Evolutionary conservation across 345 rosid species (phyloP), one percentile per base, ranked within the genome.

Genomic region (Euphorbia pulcherrima): DNA sequence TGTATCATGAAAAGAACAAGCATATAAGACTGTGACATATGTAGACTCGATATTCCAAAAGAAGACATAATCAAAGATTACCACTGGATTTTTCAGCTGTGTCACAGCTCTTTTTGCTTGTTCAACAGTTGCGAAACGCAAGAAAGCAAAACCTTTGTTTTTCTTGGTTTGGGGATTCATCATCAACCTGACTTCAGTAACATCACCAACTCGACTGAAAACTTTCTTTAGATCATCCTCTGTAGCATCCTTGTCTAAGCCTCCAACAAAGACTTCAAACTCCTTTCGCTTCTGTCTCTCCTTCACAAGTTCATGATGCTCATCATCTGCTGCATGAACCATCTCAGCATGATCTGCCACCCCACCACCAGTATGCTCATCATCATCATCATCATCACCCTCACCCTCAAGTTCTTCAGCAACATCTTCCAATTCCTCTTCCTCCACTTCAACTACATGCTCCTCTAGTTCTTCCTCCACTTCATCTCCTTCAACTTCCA

Each of bases 261-360:
- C 92, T 50, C 97, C 97, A 75, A 94, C 97, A 83, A 94, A 94
- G 48, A 94, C 86, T 71, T 94, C 97, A 79, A 86, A 91, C 78
- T 94, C 99, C 83, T 94, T 94, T 47, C 96, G 92, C 80, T 88
- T 94, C 44, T 92, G 85, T 74, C 99, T 91, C 81, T 94, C 99
- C 39, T 87, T 75, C 57, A 92, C 77, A 74, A 90, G 71, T 12
- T 86, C 89, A 69, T 83, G 89, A 63, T 87, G 96, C 46, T 88
- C 93, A 64, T 84, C 90, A 62, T 88, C 86, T 27, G 69, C 74
- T 8, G 27, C 85, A 76, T 85, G 84, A 60, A 52, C 85, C 47
- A 80, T 62, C 70, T 82, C 89, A 20, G 70, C 78, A 70, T 83
- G 96, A 64, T 72, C 81, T 29, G 27, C 74, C 54, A 28, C 74